Conservation (phyloP, 768 basidiomycete species). For the Agaricus subrufescens region DNA sequence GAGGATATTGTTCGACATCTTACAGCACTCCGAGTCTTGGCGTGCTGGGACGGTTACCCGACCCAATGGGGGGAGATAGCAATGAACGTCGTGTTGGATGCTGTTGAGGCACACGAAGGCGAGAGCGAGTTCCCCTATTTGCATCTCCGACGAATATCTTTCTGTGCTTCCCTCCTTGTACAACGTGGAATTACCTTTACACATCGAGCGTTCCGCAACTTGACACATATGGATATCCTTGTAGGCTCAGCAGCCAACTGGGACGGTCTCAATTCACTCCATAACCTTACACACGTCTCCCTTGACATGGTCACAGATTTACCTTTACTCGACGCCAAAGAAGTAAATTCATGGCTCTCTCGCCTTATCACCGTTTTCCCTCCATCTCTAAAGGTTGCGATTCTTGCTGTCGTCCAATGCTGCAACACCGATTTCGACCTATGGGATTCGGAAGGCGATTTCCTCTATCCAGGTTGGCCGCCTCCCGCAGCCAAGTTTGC, state of each 20-base stretch:
- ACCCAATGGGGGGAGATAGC: neutral
- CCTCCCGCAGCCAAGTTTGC: neutral
- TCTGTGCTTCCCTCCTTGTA: slow-evolving; percentile 1
- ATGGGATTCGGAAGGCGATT: slow-evolving; percentile 2
- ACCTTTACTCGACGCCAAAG: neutral
- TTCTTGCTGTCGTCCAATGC: neutral
- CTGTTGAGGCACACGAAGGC: neutral
- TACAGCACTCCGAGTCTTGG: slow-evolving; percentile 1
- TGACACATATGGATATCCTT: slow-evolving; percentile 7
- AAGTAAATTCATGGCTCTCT: neutral
- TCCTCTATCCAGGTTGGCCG: slow-evolving; percentile 4
- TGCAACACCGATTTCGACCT: slow-evolving; percentile 4
- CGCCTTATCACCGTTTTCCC: neutral
- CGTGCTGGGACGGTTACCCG: neutral
- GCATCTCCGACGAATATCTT: slow-evolving; percentile 4
- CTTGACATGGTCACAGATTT: slow-evolving; percentile 2
- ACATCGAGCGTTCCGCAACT: slow-evolving; percentile 4
- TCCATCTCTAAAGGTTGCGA: neutral
- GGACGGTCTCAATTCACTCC: neutral
- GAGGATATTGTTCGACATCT: neutral
- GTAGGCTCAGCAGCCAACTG: neutral
- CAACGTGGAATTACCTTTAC: neutral
- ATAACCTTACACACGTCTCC: slow-evolving; percentile 1
- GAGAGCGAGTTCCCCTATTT: slow-evolving; percentile 3
- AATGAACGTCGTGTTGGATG: neutral